A percentile compares a stretch with the other conserved stretches of the same genome.
Conservation (phyloP, 148 eudicot genomes). For the Chenopodium berlandieri region DNA sequence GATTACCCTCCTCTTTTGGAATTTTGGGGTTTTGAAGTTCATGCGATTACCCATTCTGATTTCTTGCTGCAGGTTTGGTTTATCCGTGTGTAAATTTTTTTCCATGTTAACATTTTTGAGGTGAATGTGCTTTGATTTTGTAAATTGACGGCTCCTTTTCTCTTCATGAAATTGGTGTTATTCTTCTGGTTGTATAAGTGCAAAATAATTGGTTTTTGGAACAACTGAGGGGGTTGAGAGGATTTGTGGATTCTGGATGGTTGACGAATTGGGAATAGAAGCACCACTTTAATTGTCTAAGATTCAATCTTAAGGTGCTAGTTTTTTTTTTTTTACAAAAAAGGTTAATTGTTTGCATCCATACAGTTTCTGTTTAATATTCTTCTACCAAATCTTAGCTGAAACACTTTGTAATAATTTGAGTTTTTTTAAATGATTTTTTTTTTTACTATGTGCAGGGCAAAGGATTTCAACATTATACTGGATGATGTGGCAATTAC, state of each 20-base stretch:
- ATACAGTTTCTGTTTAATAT: background rate
- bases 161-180: no score
- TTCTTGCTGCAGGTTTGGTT: background rate
- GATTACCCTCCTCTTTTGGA: no score
- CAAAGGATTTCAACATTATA: slow-evolving; percentile 78
- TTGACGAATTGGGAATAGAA: background rate
- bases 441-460: slow-evolving; percentile 33
- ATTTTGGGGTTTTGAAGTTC: no score
- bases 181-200: background rate
- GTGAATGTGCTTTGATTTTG: background rate
- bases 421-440: background rate
- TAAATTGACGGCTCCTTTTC: background rate
- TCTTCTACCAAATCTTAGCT: background rate
- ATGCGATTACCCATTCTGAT: background rate
- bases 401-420: background rate
- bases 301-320: no score
- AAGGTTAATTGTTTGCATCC: background rate
- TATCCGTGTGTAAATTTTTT: background rate
- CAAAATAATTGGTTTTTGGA: background rate
- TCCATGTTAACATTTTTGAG: background rate
- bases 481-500: slow-evolving; percentile 88
- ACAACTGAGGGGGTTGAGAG: background rate
- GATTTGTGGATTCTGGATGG: background rate
- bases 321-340: background rate
- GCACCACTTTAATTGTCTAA: background rate